Evolutionary conservation across 164 flowering plant species (phyloP).

Genomic region (Tetracentron sinense): DNA sequence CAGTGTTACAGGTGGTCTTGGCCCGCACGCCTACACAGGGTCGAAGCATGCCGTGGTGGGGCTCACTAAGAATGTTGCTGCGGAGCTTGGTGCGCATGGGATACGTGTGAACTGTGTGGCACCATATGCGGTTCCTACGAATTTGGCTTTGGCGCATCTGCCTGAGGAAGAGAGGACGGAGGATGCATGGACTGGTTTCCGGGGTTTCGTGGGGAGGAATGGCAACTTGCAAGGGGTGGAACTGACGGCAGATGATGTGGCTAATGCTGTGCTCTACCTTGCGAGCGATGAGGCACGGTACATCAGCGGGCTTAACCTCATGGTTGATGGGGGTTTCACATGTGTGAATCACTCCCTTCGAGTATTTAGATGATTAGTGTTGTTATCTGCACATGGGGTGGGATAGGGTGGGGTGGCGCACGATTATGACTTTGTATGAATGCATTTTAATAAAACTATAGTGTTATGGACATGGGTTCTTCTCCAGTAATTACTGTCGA

Average conservation of each 20-base stretch:
- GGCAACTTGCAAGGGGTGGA: slow-evolving; percentile 67
- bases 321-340: slow-evolving; percentile 84
- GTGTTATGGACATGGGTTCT: too few relatives aligned
- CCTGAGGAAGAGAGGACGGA: slow-evolving; percentile 69
- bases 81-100: slow-evolving; percentile 76
- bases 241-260: slow-evolving; percentile 63
- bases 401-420: too few relatives aligned
- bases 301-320: slow-evolving; percentile 70
- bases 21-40: slow-evolving; percentile 73
- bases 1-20: slow-evolving; percentile 53
- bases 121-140: slow-evolving; percentile 69
- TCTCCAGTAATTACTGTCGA: too few relatives aligned
- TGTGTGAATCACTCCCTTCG: slow-evolving; percentile 52
- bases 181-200: slow-evolving; percentile 45
- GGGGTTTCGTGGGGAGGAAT: slow-evolving; percentile 30
- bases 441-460: too few relatives aligned
- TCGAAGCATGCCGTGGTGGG: slow-evolving; percentile 89
- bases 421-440: too few relatives aligned
- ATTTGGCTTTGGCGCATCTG: slow-evolving; percentile 61
- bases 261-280: slow-evolving; percentile 68
- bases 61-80: slow-evolving; percentile 70
- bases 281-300: slow-evolving; percentile 82
- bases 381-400: too few relatives aligned
- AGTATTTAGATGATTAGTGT: slow-evolving; percentile 47
- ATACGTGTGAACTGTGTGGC: slow-evolving; percentile 89